phyloP scores from a whole-genome alignment of 768 basidiomycete genomes.

The Sporobolomyces phaffii region DNA sequence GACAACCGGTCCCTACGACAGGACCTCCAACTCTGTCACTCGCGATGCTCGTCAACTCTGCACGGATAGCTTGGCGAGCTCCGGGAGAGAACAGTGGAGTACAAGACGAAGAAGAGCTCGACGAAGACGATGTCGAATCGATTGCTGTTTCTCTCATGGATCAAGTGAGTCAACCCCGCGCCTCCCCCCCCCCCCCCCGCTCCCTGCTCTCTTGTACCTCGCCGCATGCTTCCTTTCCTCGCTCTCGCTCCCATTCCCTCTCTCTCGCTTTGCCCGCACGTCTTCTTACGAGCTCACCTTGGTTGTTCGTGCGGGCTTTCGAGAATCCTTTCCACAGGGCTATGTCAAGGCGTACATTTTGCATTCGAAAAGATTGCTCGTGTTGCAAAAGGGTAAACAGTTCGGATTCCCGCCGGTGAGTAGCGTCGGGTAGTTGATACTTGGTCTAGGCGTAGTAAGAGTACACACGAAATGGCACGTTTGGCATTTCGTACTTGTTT shows the following conservation, averaged over 20 bases:
- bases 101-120: constrained; percentile 10
- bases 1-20: constrained; percentile 6
- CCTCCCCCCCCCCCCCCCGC: too few relatives aligned
- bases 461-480: too few relatives aligned
- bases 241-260: too few relatives aligned
- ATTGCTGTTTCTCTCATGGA: constrained; percentile 40
- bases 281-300: too few relatives aligned
- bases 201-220: too few relatives aligned
- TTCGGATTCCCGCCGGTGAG: constrained; percentile 40
- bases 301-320: too few relatives aligned
- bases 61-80: constrained; percentile 22
- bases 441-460: too few relatives aligned
- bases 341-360: constrained; percentile 43
- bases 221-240: too few relatives aligned
- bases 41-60: constrained; percentile 22
- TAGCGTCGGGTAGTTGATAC: background rate
- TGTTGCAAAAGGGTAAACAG: constrained; percentile 37
- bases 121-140: constrained; percentile 41
- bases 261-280: too few relatives aligned
- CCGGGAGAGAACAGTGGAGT: too few relatives aligned
- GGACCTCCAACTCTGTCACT: constrained; percentile 38
- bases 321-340: too few relatives aligned
- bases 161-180: constrained; percentile 30
- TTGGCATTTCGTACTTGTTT: too few relatives aligned
- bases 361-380: constrained; percentile 38